Conservation (phyloP, 495 filamentous ascomycete genomes). For the Bryoglossum gracile region DNA sequence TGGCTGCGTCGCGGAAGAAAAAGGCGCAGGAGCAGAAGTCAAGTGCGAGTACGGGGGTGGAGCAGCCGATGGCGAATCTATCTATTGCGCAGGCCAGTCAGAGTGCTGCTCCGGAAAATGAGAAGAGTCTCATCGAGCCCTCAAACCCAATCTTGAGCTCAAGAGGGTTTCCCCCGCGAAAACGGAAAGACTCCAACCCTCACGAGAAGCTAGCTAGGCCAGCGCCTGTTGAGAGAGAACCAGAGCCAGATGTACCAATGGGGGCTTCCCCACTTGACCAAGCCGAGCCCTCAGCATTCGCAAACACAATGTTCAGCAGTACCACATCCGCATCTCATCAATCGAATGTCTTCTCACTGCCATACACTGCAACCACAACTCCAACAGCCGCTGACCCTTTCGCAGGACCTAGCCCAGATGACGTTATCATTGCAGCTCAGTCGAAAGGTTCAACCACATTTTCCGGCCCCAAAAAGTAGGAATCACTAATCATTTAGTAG, state of each 20-base stretch:
- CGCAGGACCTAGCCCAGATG: conserved; percentile 88
- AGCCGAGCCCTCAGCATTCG: conserved; percentile 57
- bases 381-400: conserved; percentile 51
- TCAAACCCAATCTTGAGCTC: neutral
- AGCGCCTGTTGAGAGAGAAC: neutral
- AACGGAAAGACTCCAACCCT: conserved; percentile 24
- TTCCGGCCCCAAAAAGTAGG: conserved; percentile 31
- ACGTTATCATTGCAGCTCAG: conserved; percentile 80
- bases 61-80: conserved; percentile 22
- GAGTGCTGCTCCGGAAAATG: neutral
- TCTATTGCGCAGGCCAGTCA: neutral
- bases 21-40: conserved; percentile 63
- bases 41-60: conserved; percentile 28
- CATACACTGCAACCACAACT: conserved; percentile 37
- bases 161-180: conserved; percentile 19
- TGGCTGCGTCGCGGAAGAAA: conserved; percentile 83
- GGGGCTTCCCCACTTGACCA: conserved; percentile 11
- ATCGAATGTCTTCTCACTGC: conserved; percentile 34
- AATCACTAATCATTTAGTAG: conserved; percentile 25
- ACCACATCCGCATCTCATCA: conserved; percentile 18
- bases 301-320: conserved; percentile 51
- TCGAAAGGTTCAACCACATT: conserved; percentile 66
- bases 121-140: neutral
- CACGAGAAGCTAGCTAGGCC: conserved; percentile 17
- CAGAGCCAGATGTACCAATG: conserved; percentile 7